Conservation (phyloP, 2,329 filamentous ascomycete genomes). For the Beauveria varroae region DNA sequence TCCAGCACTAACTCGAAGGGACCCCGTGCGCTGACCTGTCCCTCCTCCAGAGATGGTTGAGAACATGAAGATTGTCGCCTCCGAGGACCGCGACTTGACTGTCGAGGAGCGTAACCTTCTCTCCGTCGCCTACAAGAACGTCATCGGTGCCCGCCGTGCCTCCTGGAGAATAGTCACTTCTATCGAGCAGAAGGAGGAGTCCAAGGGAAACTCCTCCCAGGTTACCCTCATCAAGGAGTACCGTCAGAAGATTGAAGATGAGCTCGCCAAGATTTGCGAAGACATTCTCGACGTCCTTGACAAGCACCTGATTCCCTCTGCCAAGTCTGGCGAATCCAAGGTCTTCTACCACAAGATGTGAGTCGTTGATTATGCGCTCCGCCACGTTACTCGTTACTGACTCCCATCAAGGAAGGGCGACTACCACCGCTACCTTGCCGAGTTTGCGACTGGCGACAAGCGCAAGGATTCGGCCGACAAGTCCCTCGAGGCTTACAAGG, state of each 20-base stretch:
- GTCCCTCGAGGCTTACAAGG: conserved; percentile 96
- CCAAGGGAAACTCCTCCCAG: conserved; percentile 91
- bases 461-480: conserved; percentile 91
- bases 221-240: conserved; percentile 94
- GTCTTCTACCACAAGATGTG: conserved; percentile 99
- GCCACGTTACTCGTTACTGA: background rate
- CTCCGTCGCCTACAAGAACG: conserved; percentile 98
- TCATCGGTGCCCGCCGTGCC: conserved; percentile 91
- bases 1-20: background rate
- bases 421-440: conserved; percentile 97
- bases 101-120: conserved; percentile 97
- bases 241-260: conserved; percentile 95
- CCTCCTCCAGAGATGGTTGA: conserved; percentile 82
- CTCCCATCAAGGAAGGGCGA: conserved; percentile 77
- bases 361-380: background rate
- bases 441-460: conserved; percentile 91
- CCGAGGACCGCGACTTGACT: conserved; percentile 72
- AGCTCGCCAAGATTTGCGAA: conserved; percentile 96
- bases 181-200: conserved; percentile 99
- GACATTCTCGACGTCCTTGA: conserved; percentile 94
- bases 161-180: conserved; percentile 98
- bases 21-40: conserved; percentile 19
- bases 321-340: conserved; percentile 94
- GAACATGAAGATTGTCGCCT: conserved; percentile 99
- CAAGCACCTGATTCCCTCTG: conserved; percentile 87